Evolutionary conservation across 2,329 filamentous ascomycete genomes (phyloP), one percentile per base, ranked within the genome.

Genomic region (Aspergillus intermedius): DNA sequence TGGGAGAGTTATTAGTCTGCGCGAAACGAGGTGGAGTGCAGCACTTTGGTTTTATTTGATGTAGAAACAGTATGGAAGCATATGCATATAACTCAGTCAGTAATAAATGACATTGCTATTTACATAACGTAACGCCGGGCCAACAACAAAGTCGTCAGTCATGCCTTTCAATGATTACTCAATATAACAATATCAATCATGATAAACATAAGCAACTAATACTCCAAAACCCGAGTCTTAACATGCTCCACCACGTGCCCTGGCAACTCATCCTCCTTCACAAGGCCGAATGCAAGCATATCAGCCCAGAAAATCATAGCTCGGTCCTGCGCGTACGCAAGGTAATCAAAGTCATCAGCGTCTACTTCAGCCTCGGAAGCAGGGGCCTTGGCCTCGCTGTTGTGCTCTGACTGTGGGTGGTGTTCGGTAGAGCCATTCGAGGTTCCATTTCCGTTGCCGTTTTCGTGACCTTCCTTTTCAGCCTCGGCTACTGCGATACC

Each of bases 281-380:
- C 76, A 35, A 98, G 70, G 0, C 90, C 90, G 68, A 95, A 69
- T 48, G 78, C 74, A 48, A 97, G 73, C 46, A 89, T 83, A 71
- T 98, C 93, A 1, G 90, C 91, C 87, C 91, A 94, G 72, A 98
- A 93, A 70, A 96, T 93, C 72, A 93, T 77, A 0, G 89, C 91
- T 12, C 93, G 79, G 56, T 96, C 88, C 69, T 95, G 88, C 6
- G 93, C 84, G 70, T 97, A 98, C 9, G 80, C 82, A 21, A 98
- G 76, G 66, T 97, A 98, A 68, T 98, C 91, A 63, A 97, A 98
- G 61, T 88, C 87, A 40, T 54, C 56, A 50, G 53, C 60, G 9
- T 60, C 60, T 23, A 45, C 50, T n/a, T 56, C 48, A 7, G 54
- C 42, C 19, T 22, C 17, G 32, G 15, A 9, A 35, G 9, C 21